phyloP scores from a whole-genome alignment of 805 yeast species.

The Suhomyces vadensis region DNA sequence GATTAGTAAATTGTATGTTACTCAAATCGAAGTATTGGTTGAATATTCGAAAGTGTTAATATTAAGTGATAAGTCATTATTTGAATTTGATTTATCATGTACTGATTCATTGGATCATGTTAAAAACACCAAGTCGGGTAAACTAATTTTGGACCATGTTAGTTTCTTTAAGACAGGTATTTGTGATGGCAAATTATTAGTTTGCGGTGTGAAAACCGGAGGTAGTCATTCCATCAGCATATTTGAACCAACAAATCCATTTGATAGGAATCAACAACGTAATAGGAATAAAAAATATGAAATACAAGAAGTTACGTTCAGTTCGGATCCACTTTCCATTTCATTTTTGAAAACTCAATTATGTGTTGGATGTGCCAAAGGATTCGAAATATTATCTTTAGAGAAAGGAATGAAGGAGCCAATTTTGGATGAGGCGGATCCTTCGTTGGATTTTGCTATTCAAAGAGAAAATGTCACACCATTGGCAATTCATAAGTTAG shows the following conservation, averaged over 20 bases:
- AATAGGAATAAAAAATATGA: conserved; percentile 61
- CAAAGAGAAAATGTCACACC: conserved; percentile 80
- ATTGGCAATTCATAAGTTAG: conserved; percentile 85
- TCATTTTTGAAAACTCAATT: conserved; percentile 85
- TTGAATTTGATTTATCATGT: conserved; percentile 67
- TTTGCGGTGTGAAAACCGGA: conserved; percentile 86
- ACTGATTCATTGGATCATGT: conserved; percentile 49
- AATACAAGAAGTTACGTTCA: conserved; percentile 73
- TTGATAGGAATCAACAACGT: conserved; percentile 52
- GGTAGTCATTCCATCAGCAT: conserved; percentile 78
- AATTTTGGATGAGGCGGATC: conserved; percentile 95
- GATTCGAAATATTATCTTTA: conserved; percentile 90
- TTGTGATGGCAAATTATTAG: conserved; percentile 83
- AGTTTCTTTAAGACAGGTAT: conserved; percentile 90
- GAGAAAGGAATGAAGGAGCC: conserved; percentile 85
- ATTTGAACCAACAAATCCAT: conserved; percentile 86
- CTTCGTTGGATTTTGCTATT: conserved; percentile 91
- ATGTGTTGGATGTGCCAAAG: conserved; percentile 95
- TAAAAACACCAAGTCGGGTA: conserved; percentile 63
- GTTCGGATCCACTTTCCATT: conserved; percentile 87
- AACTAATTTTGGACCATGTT: conserved; percentile 83
- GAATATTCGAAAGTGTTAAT: conserved; percentile 84
- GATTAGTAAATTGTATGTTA: conserved; percentile 71
- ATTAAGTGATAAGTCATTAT: conserved; percentile 76
- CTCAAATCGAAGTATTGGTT: conserved; percentile 88